Evolutionary conservation across 108 stramenopile species (phyloP), one percentile per base, ranked within the genome.

Genomic region (Conticribra guillardii): DNA sequence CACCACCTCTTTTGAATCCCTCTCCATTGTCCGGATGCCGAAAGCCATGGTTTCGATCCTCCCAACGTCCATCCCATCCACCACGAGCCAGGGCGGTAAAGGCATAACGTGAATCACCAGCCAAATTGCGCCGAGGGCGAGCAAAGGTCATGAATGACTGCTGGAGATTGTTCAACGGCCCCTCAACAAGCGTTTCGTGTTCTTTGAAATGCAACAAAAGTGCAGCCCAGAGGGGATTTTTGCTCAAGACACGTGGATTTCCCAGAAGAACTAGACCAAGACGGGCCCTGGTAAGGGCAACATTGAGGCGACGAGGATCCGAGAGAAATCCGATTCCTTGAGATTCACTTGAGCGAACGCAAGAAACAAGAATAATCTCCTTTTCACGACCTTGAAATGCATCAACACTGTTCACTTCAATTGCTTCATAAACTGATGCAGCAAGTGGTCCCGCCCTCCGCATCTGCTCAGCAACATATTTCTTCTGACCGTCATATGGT

Each of bases 321-420:
- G 89, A 90, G 7, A 99, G 76, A 79, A 99, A 99, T 31, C 99
- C 99, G 69, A 99, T 98, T 11, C 98, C 98, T 64, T 98, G 97
- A 51, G 91, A 85, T 76, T 98, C 97, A 80, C 96, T 98, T 21
- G 98, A 97, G 59, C 99, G 96, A 29, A 99, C 99, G 75, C 99
- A 99, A 9, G 97, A 95, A 19, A 99, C 85, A 16, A 99, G 77
- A 67, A 98, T 98, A 64, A 90, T 96, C 63, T 99, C 99, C 82
- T 99, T 99, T 68, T 99, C 99, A 50, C 99, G 96, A 27, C 99
- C 99, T 79, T 99, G 99, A 70, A 99, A 99, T 57, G 96, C 92
- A 85, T 99, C 99, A 31, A 99, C 99, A 57, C 88, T 90, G 45
- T 98, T 97, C 44, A 99, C 96, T 82, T 99, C 97, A 64, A 99